Percentiles rank a stretch among this genome's conserved stretches.
phyloP scores from a whole-genome alignment of 805 yeast genomes.

The Candida taoyuanica region DNA sequence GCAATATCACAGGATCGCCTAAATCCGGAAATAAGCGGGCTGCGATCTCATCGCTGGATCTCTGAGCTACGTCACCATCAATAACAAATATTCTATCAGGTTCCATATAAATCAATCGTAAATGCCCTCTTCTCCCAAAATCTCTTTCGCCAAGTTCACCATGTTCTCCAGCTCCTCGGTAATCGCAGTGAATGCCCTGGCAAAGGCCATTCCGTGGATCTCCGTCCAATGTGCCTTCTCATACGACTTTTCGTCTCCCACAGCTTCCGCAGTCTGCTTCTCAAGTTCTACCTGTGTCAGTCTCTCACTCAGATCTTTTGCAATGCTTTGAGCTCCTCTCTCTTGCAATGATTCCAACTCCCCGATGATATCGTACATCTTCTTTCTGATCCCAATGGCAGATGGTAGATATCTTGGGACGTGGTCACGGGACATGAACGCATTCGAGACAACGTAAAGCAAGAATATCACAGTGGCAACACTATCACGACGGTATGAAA shows the following conservation, averaged over 20 bases:
- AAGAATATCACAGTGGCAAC: conserved; percentile 42
- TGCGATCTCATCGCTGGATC: too few relatives aligned
- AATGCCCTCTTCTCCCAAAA: conserved; percentile 39
- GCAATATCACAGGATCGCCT: neutral
- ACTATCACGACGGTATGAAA: conserved; percentile 43
- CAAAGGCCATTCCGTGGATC: conserved; percentile 46
- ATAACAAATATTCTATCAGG: neutral
- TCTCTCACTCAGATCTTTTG: conserved; percentile 8
- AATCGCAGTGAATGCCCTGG: conserved; percentile 44
- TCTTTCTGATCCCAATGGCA: conserved; percentile 38
- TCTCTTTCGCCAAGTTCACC: conserved; percentile 33
- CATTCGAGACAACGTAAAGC: conserved; percentile 39
- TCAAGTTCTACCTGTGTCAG: conserved; percentile 8
- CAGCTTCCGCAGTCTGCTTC: conserved; percentile 1
- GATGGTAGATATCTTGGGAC: conserved; percentile 44
- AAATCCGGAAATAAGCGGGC: neutral
- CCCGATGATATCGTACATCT: conserved; percentile 36
- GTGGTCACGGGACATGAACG: conserved; percentile 33
- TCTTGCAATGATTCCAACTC: conserved; percentile 21
- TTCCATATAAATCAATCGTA: conserved; percentile 6
- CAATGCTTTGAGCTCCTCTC: neutral
- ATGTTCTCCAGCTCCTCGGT: conserved; percentile 38
- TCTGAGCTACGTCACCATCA: too few relatives aligned
- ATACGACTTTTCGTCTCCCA: conserved; percentile 5
- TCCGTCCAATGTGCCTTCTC: conserved; percentile 39